Percentiles rank a stretch among this genome's conserved stretches.
Conservation (phyloP, 768 basidiomycete genomes). For the Xanthoconium purpureum region DNA sequence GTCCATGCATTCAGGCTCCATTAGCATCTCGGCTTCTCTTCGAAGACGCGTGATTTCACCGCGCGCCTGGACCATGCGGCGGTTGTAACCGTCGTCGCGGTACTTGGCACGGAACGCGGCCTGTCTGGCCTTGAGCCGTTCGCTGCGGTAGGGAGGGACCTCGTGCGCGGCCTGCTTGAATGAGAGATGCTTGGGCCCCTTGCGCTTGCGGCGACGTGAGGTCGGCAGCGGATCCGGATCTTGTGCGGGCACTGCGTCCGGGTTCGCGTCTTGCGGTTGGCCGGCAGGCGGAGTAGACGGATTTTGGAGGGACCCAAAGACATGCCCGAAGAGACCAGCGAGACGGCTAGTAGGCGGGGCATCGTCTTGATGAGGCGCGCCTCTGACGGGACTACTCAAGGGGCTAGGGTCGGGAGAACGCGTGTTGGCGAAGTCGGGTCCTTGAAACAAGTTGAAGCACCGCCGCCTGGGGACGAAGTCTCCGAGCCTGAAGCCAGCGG, state of each 20-base stretch:
- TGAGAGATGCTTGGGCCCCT: constrained; percentile 19
- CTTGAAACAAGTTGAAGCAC: constrained; percentile 21
- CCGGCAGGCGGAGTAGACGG: not conserved
- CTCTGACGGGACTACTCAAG: constrained; percentile 15
- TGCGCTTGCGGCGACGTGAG: constrained; percentile 9
- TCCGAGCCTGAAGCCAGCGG: constrained; percentile 29
- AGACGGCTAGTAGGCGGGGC: constrained; percentile 9
- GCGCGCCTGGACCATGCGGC: not conserved
- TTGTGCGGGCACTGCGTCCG: not conserved
- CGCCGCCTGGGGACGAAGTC: constrained; percentile 16
- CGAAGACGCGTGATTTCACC: constrained; percentile 3
- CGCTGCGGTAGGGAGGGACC: constrained; percentile 2
- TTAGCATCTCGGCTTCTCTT: constrained; percentile 16
- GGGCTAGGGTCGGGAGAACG: constrained; percentile 18
- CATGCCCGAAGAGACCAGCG: not conserved
- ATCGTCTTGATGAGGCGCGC: not conserved
- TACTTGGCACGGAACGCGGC: not conserved
- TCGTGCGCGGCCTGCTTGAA: not conserved
- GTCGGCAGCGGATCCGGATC: not conserved
- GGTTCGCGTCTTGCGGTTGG: not conserved
- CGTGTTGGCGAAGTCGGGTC: constrained; percentile 3
- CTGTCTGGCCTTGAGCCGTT: constrained; percentile 10
- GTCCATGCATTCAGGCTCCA: constrained; percentile 14
- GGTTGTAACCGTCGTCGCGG: not conserved
- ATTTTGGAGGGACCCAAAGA: not conserved